These are phyloP conservation scores for Dactylella cylindrospora DNA, from an alignment of 2,329 filamentous ascomycete species.

Conservation along the genomic window DNA sequence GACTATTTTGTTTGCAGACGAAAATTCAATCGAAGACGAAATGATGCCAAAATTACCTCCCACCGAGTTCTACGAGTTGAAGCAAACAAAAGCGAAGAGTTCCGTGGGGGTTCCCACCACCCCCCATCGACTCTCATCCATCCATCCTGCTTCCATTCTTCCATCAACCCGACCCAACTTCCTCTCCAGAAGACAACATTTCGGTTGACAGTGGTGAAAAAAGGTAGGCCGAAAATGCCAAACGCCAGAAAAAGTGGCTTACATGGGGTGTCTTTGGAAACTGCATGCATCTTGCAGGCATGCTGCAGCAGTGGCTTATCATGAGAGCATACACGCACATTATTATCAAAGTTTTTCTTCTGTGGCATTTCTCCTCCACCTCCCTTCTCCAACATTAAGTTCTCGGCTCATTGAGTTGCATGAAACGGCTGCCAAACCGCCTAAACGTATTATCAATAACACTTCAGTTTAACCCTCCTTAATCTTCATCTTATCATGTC, in stretches of 20 bases:
- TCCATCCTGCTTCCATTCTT: constrained; percentile 14
- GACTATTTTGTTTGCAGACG: too few relatives aligned
- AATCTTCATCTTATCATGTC: too few relatives aligned
- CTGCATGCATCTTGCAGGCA: constrained; percentile 39
- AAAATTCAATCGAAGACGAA: too few relatives aligned
- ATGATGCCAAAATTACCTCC: constrained; percentile 17
- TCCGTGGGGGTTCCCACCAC: constrained; percentile 29
- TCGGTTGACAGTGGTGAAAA: background rate
- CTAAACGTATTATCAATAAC: constrained; percentile 23
- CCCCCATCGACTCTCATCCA: background rate
- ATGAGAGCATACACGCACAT: constrained; percentile 30
- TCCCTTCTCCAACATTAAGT: background rate
- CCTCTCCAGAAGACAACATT: background rate
- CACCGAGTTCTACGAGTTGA: too few relatives aligned
- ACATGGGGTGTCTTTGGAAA: constrained; percentile 36
- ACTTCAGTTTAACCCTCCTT: too few relatives aligned
- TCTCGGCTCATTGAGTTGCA: constrained; percentile 8
- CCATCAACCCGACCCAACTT: background rate
- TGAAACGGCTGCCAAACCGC: constrained; percentile 18
- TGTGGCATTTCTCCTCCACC: too few relatives aligned
- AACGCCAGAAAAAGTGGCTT: constrained; percentile 28
- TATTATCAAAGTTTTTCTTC: constrained; percentile 14
- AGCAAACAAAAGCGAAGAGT: constrained; percentile 20
- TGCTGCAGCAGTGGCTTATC: constrained; percentile 32
- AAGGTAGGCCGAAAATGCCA: constrained; percentile 9